Evolutionary conservation across 164 flowering plant species (phyloP).

Genomic region (Magnolia changhungtana): DNA sequence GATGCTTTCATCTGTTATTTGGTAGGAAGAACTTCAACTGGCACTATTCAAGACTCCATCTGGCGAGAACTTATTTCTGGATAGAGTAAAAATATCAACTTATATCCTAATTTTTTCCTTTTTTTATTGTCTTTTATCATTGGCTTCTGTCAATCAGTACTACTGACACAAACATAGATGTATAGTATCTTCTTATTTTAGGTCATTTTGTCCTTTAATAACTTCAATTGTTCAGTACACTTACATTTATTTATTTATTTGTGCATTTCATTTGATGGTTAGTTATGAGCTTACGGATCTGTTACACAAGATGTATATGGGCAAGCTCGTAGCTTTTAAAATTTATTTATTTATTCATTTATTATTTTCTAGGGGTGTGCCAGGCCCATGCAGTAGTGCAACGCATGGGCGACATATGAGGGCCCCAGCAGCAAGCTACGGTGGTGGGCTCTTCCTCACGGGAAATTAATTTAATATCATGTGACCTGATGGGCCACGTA

Average conservation of each 20-base stretch:
- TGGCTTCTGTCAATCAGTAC: background rate
- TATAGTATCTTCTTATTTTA: background rate
- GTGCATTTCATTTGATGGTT: background rate
- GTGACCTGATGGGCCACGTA: conserved; percentile 16
- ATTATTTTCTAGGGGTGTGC: background rate
- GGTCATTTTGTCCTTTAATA: background rate
- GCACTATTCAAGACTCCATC: conserved; percentile 55
- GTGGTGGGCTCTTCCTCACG: background rate
- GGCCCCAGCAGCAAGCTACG: conserved; percentile 8
- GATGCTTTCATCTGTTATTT: background rate
- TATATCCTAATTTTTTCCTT: background rate
- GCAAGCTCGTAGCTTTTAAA: background rate
- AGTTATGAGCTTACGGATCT: background rate
- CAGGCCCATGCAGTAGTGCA: conserved; percentile 7
- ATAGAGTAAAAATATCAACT: conserved; percentile 52
- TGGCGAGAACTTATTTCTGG: conserved; percentile 69
- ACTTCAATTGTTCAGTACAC: background rate
- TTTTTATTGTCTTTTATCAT: background rate
- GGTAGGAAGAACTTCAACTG: conserved; percentile 78
- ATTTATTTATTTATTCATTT: too few species aligned
- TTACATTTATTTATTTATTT: background rate
- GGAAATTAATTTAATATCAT: conserved; percentile 10
- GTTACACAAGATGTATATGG: background rate
- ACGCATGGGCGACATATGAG: background rate
- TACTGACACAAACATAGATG: background rate